Base-by-base conservation (phyloP, 2,329 filamentous ascomycete genomes). In the Penicillium sp. region DNA sequence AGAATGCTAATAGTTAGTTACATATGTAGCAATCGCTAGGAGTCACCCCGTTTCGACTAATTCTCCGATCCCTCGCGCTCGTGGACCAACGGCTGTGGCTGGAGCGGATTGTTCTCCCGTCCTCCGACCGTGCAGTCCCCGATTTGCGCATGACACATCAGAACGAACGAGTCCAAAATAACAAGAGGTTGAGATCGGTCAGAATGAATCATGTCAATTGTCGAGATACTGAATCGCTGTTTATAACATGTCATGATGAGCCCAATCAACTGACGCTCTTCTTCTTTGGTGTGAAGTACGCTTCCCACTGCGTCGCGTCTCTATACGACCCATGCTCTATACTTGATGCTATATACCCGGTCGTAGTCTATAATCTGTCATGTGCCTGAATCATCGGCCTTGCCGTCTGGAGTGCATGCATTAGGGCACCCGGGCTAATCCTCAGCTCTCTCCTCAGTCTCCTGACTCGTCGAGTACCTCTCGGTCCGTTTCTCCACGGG, bases 371-470 rank as follows among this genome's bases (percentile, higher is more conserved):
- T 16, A 27, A 27, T 27, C 24, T 27, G 4, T 27, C 55, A 33
- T 27, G 55, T 56, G 18, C 54, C 51, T 51, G 43, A 50, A 9
- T 39, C 55, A 22, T 22, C 35, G 14, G 46, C 46, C 24, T 46
- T 50, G 50, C 50, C 46, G 40, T 55, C 46, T 58, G 59, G 61
- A 62, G 61, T 61, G 59, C 59, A 64, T 64, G 54, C 58, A 54
- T 43, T 54, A 55, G 55, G 37, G 51, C 50, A 39, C 18, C 40
- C 40, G 37, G 50, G 39, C 14, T 14, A 43, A 46, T 44, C 36
- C 16, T 36, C 31, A 36, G 16, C 33, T n/a, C 37, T 40, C 39
- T 33, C 31, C 40, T 56, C 33, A 14, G 31, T 40, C 39, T 33
- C 31, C 40, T 56, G 24, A 51, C 49, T 50, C 37, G 47, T 53